Evolutionary conservation across 2,329 filamentous ascomycete species (phyloP).

Genomic region (Leptodontidium sp.): DNA sequence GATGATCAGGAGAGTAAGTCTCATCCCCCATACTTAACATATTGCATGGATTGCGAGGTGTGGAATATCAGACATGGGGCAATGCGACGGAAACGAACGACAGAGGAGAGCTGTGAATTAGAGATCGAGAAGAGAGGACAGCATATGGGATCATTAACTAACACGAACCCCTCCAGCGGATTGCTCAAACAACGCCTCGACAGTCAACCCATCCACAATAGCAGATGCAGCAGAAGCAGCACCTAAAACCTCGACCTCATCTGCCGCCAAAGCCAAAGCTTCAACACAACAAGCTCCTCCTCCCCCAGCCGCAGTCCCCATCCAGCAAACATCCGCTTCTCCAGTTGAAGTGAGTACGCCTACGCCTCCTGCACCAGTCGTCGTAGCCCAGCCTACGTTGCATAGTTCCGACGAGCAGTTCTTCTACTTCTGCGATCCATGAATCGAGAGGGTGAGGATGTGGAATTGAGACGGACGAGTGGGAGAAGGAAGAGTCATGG

Average conservation of each 20-base stretch:
- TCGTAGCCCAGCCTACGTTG: slow-evolving; percentile 19
- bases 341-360: background rate
- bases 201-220: slow-evolving; percentile 4
- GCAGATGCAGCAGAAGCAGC: background rate
- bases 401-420: slow-evolving; percentile 35
- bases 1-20: slow-evolving; percentile 34
- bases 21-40: background rate
- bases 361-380: slow-evolving; percentile 7
- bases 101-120: background rate
- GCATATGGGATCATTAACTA: background rate
- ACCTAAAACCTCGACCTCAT: background rate
- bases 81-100: background rate
- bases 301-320: background rate
- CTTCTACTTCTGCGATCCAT: slow-evolving; percentile 36
- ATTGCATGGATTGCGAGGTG: background rate
- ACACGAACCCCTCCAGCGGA: slow-evolving; percentile 1
- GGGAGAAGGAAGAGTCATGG: background rate
- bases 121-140: background rate
- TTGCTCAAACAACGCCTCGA: background rate
- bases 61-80: background rate
- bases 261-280: background rate
- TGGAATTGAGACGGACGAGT: background rate
- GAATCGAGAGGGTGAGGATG: background rate
- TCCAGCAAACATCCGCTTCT: slow-evolving; percentile 1
- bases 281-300: background rate